These are phyloP conservation scores for Babesia gibsoni DNA, from an alignment of 169 alveolate species.

Conservation along the genomic window DNA sequence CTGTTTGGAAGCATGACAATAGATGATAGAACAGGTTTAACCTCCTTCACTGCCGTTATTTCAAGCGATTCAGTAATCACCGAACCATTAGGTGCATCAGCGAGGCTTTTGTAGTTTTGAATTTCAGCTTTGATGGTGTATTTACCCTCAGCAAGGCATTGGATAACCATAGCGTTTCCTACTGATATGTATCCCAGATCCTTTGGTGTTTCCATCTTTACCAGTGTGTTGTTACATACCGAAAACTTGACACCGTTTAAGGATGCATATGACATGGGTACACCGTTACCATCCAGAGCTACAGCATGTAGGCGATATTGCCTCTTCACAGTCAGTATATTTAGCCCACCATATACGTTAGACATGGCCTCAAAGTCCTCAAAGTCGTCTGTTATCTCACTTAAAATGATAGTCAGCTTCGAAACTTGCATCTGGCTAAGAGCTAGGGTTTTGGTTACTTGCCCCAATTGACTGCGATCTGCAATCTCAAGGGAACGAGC, in stretches of 20 bases:
- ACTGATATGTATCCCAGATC: not conserved
- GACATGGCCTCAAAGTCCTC: slow-evolving; percentile 11
- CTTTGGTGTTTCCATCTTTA: slow-evolving; percentile 16
- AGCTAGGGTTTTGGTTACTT: not conserved
- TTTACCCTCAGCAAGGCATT: slow-evolving; percentile 28
- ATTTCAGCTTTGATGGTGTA: slow-evolving; percentile 39
- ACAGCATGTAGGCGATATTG: slow-evolving; percentile 22
- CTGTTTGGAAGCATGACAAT: slow-evolving; percentile 34
- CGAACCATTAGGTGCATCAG: not conserved
- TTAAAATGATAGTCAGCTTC: slow-evolving; percentile 8
- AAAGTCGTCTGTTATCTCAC: not conserved
- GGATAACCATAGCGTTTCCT: slow-evolving; percentile 16
- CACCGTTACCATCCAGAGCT: slow-evolving; percentile 13
- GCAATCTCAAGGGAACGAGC: slow-evolving; percentile 34
- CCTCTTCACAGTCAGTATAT: slow-evolving; percentile 10
- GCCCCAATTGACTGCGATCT: slow-evolving; percentile 34
- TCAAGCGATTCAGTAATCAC: slow-evolving; percentile 22
- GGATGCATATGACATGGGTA: slow-evolving; percentile 20
- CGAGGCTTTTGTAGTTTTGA: not conserved
- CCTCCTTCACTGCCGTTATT: slow-evolving; percentile 28
- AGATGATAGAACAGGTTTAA: slow-evolving; percentile 7
- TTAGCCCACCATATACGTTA: not conserved
- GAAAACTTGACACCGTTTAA: slow-evolving; percentile 17
- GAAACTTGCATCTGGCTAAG: slow-evolving; percentile 5
- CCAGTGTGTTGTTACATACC: slow-evolving; percentile 13